A percentile compares a stretch with the other conserved stretches of the same genome.
Conservation (phyloP, 257 asterid species). For the Scutellaria galericulata region DNA sequence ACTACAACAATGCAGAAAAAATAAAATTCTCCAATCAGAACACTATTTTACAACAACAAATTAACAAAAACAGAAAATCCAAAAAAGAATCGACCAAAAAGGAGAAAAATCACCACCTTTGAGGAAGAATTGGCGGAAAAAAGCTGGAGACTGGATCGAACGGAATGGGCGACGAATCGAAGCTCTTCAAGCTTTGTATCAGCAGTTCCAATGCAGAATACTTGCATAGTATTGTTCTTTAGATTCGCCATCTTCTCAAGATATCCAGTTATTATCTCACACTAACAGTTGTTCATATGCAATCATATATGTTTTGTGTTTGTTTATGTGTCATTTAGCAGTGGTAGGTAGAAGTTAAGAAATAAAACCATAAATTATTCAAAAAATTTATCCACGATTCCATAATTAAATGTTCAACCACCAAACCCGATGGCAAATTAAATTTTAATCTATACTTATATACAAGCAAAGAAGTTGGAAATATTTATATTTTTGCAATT, state of each 20-base stretch:
- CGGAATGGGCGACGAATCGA: slow-evolving; percentile 58
- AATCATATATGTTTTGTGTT: not conserved
- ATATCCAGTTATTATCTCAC: not conserved
- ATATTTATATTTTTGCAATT: too few relatives aligned
- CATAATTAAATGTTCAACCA: too few relatives aligned
- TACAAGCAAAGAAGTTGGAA: too few relatives aligned
- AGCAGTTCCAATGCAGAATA: slow-evolving; percentile 86
- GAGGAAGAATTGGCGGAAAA: slow-evolving; percentile 54
- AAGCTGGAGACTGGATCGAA: slow-evolving; percentile 57
- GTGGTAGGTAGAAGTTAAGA: too few relatives aligned
- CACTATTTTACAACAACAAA: not conserved
- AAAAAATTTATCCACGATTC: too few relatives aligned
- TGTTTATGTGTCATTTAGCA: not conserved
- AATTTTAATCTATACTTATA: too few relatives aligned
- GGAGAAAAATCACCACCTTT: slow-evolving; percentile 42
- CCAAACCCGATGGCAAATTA: too few relatives aligned
- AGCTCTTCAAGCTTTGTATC: slow-evolving; percentile 87
- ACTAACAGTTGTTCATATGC: too few relatives aligned
- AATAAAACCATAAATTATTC: too few relatives aligned
- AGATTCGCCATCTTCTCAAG: slow-evolving; percentile 33
- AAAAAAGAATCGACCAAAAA: not conserved
- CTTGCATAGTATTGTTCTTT: slow-evolving; percentile 33
- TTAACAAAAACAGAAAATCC: not conserved
- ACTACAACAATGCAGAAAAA: not conserved
- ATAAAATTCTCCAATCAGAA: not conserved